These are phyloP conservation scores for Solanum hybrid DNA, from an alignment of 305 asterid genomes.

Conservation along the genomic window DNA sequence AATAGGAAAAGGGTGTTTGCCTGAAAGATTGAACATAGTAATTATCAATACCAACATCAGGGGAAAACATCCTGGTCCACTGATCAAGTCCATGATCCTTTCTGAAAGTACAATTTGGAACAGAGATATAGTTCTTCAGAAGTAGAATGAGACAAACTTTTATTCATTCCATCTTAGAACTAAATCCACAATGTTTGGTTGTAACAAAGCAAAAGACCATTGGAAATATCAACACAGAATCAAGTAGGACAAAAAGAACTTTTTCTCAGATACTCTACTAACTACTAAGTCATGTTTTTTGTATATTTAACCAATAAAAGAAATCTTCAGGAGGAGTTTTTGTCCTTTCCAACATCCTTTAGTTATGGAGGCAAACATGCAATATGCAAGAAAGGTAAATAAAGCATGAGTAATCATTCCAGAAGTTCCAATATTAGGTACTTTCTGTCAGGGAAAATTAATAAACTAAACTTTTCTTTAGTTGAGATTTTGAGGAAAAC, in stretches of 20 bases:
- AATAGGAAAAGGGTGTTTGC: constrained; percentile 20
- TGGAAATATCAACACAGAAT: not conserved
- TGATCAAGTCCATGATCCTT: constrained; percentile 22
- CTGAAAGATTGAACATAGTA: constrained; percentile 35
- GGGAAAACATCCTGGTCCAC: constrained; percentile 6
- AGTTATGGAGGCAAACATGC: not conserved
- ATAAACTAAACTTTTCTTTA: not conserved
- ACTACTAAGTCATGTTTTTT: not conserved
- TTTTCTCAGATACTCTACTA: not conserved
- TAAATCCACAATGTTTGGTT: not conserved
- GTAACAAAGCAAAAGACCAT: not conserved
- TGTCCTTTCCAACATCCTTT: not conserved
- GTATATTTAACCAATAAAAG: not conserved
- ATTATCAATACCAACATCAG: constrained; percentile 20
- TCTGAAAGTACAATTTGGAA: not conserved
- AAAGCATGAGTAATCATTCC: not conserved
- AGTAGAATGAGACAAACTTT: constrained; percentile 2
- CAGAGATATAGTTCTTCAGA: constrained; percentile 13
- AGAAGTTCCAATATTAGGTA: not conserved
- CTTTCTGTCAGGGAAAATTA: not conserved
- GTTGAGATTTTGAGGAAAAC: not conserved
- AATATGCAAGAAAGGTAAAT: not conserved
- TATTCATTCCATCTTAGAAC: not conserved
- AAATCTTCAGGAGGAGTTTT: not conserved
- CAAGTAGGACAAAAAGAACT: not conserved